Percentiles rank a stretch among this genome's conserved stretches.
phyloP scores from a whole-genome alignment of 202 grass and related monocot genomes.

The Digitaria exilis region DNA sequence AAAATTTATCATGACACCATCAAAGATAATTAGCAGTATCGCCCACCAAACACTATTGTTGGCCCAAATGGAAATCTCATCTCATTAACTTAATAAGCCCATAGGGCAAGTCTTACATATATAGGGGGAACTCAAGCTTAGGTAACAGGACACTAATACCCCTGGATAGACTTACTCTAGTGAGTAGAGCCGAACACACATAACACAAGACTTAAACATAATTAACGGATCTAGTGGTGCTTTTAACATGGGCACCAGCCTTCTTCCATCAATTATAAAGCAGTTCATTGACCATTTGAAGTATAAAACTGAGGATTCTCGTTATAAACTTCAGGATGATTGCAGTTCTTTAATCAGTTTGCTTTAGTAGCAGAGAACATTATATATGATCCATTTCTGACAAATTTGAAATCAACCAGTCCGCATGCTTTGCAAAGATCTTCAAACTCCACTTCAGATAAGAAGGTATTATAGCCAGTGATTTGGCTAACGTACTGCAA shows the following conservation, averaged over 20 bases:
- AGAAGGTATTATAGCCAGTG: constrained; percentile 61
- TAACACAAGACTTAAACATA: no score
- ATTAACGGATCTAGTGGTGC: no score
- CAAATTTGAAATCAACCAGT: constrained; percentile 69
- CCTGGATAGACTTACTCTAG: no score
- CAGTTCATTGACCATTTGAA: neutral
- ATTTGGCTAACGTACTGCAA: constrained; percentile 66
- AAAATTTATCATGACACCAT: neutral
- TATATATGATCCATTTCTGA: constrained; percentile 77
- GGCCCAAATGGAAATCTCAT: no score
- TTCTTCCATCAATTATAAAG: neutral
- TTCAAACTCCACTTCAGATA: constrained; percentile 76
- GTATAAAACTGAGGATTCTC: neutral
- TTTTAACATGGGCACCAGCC: no score
- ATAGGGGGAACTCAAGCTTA: no score
- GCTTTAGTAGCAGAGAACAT: constrained; percentile 86
- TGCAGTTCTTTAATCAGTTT: constrained; percentile 21
- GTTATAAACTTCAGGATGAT: neutral
- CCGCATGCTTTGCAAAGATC: constrained; percentile 86
- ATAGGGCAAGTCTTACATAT: no score
- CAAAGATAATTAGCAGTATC: neutral
- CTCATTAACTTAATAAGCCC: no score
- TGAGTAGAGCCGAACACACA: no score
- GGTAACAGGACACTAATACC: no score
- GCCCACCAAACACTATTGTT: neutral